Base-by-base conservation (phyloP, 495 filamentous ascomycete species). In the Trichocladium uniseriatum region DNA sequence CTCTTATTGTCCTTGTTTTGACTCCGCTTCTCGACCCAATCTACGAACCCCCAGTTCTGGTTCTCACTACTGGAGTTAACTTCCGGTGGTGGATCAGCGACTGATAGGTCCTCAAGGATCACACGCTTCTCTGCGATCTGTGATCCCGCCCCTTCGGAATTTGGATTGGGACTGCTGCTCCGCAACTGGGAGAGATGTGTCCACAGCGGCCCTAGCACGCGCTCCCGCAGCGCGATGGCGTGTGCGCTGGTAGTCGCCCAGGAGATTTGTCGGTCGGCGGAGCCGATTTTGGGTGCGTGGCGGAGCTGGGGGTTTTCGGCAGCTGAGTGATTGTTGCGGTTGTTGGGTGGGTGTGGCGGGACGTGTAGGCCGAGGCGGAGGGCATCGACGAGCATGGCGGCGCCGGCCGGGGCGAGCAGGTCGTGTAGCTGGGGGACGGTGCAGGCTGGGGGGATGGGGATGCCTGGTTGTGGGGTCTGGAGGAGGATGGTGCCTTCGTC, bases 401-500 rank as follows among this genome's bases (percentile, higher is more conserved):
- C 80, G 10, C 80, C 82, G 22, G 69, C 61, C 0, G 68, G 64
- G 0, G 76, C 72, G 6, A 84, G 61, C 1, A 60, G 40, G 0
- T 61, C 53, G 14, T 70, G 49, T 1, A 74, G 61, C 9, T 44
- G 37, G 0, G 24, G 0, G 0, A 58, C 31, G 5, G 57, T 63
- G 40, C 29, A 32, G 45, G 6, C 5, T 0, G 9, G 1, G 0
- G 61, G 60, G 35, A 69, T 60, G 24, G 41, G 49, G 4, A 68
- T 55, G 5, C 69, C 64, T 1, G 69, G 61, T 0, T 38, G 41
- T 0, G 61, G 48, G 1, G 70, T 64, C 65, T 90, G 89, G 7
- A 77, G 67, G 13, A 98, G 71, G 15, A 95, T 78, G 14, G 60
- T 59, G 14, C 92, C 92, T 36, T 79, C 75, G 66, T 98, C 92